A percentile compares a stretch with the other conserved stretches of the same genome.
Evolutionary conservation across 257 asterid species (phyloP).

Genomic region (Nicotiana sylvestris): DNA sequence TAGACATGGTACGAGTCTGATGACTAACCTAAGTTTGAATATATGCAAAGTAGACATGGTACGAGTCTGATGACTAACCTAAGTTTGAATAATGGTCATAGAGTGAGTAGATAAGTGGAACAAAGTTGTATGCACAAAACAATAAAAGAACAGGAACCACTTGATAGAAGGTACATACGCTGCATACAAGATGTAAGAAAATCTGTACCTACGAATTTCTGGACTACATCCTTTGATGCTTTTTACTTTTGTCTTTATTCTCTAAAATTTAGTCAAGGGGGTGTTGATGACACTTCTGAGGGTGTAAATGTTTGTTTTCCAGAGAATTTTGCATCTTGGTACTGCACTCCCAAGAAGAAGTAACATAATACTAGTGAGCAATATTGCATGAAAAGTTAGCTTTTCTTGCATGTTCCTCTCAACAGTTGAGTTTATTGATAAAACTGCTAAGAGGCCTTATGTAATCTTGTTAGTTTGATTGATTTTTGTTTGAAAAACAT

Average conservation of each 20-base stretch:
- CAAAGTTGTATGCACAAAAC: background rate
- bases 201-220: background rate
- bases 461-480: background rate
- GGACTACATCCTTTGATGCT: background rate
- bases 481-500: background rate
- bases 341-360: too few species aligned
- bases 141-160: background rate
- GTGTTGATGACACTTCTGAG: too few species aligned
- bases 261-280: background rate
- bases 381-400: too few species aligned
- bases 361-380: too few species aligned
- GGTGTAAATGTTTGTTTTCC: too few species aligned
- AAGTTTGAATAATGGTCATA: background rate
- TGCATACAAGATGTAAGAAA: background rate
- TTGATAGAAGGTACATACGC: background rate
- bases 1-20: too few species aligned
- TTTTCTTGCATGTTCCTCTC: too few species aligned
- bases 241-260: background rate
- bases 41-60: background rate
- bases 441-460: too few species aligned
- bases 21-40: too few species aligned
- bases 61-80: background rate
- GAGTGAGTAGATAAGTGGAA: background rate
- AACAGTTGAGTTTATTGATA: too few species aligned
- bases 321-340: too few species aligned